phyloP scores from a whole-genome alignment of 1,139 yeast genomes.

The Arxiozyma heterogenica region DNA sequence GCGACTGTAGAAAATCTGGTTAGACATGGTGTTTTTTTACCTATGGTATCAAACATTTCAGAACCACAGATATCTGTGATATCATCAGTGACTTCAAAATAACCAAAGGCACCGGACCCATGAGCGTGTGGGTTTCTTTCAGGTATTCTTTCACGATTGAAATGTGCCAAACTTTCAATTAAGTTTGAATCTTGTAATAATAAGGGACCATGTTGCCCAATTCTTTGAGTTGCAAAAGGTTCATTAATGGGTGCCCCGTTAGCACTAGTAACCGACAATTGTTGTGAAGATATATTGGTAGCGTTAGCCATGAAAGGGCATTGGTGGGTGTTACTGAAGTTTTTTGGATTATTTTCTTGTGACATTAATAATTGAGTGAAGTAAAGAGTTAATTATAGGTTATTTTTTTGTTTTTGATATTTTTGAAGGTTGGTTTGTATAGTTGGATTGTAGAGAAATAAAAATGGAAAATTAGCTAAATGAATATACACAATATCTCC shows the following conservation, averaged over 20 bases:
- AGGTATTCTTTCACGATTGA: constrained; percentile 53
- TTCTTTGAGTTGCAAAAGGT: constrained; percentile 60
- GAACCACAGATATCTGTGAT: constrained; percentile 45
- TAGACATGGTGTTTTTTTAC: constrained; percentile 41
- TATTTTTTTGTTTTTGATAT: too few species aligned
- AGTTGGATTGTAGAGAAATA: too few species aligned
- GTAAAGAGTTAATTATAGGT: too few species aligned
- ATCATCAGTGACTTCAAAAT: constrained; percentile 51
- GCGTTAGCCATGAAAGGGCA: too few species aligned
- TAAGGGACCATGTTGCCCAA: constrained; percentile 49
- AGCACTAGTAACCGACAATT: too few species aligned
- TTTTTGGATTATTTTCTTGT: too few species aligned
- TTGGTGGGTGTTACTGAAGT: too few species aligned
- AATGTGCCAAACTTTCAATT: constrained; percentile 48
- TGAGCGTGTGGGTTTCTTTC: constrained; percentile 60
- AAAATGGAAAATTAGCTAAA: too few species aligned
- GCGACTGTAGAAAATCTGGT: constrained; percentile 54
- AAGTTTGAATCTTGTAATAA: constrained; percentile 49
- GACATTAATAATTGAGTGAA: too few species aligned
- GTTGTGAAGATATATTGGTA: too few species aligned
- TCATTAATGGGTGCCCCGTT: constrained; percentile 52
- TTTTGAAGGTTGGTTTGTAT: too few species aligned
- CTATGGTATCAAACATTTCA: constrained; percentile 39
- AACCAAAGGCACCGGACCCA: constrained; percentile 56
- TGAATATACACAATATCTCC: too few species aligned